Evolutionary conservation across 371 early-diverging fungal species (phyloP).

Genomic region (Apophysomyces variabilis): DNA sequence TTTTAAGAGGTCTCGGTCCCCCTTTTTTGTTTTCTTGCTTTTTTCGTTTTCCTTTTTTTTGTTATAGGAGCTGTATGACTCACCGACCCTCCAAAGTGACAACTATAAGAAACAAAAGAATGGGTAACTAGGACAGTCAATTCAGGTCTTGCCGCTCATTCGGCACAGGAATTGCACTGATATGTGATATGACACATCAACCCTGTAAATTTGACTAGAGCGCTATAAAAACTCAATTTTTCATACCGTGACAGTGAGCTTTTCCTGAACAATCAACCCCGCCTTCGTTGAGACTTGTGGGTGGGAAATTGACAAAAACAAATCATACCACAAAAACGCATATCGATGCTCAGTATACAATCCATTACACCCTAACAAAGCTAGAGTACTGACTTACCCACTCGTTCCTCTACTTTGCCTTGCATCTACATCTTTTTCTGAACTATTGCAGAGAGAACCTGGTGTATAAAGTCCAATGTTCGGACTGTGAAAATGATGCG

Average conservation of each 20-base stretch:
- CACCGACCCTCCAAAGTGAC: slow-evolving; percentile 4
- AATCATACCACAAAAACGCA: too few species aligned
- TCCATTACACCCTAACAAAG: too few species aligned
- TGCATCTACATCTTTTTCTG: too few species aligned
- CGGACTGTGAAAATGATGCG: too few species aligned
- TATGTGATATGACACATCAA: slow-evolving; percentile 2
- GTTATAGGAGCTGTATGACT: not conserved
- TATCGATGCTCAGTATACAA: too few species aligned
- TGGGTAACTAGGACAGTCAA: slow-evolving; percentile 9
- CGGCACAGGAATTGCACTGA: slow-evolving; percentile 8
- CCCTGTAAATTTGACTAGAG: slow-evolving; percentile 10
- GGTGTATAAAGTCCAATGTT: too few species aligned
- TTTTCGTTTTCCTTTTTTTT: not conserved
- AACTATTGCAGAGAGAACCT: too few species aligned
- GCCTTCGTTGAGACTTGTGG: slow-evolving; percentile 3
- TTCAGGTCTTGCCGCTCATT: not conserved
- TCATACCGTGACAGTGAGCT: not conserved
- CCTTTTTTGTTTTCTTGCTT: not conserved
- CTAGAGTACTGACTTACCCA: too few species aligned
- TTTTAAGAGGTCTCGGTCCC: too few species aligned
- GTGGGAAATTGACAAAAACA: not conserved
- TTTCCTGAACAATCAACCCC: not conserved
- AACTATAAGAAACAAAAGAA: not conserved
- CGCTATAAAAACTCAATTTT: slow-evolving; percentile 3
- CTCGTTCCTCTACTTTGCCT: too few species aligned